A percentile compares a stretch with the other conserved stretches of the same genome.
Conservation (phyloP, 169 alveolate species). For the Plasmodium fragile region DNA sequence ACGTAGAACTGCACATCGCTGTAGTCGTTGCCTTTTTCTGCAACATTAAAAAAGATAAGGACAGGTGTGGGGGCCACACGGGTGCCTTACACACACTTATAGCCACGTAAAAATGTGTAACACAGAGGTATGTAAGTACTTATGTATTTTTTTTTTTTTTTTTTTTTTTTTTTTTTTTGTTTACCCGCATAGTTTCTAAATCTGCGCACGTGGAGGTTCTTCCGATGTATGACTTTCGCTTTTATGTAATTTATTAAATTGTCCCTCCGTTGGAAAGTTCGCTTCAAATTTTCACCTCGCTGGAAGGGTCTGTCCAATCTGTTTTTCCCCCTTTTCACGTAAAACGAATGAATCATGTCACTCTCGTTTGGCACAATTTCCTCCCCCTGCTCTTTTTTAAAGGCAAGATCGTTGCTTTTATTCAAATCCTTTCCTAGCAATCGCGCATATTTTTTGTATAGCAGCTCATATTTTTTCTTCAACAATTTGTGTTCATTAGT, state of each 20-base stretch:
- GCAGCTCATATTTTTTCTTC: constrained; percentile 33
- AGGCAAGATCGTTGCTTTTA: constrained; percentile 45
- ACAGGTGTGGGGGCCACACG: neutral
- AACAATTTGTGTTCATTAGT: constrained; percentile 48
- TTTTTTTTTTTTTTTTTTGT: neutral
- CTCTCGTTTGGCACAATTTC: neutral
- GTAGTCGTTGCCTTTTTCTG: constrained; percentile 16
- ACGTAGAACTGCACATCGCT: constrained; percentile 55
- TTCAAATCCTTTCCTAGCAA: constrained; percentile 9
- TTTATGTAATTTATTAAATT: constrained; percentile 44
- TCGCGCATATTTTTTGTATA: constrained; percentile 37
- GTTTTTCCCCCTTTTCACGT: constrained; percentile 10
- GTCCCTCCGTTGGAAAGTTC: neutral
- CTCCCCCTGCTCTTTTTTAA: constrained; percentile 22
- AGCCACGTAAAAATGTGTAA: neutral
- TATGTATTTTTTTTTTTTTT: neutral
- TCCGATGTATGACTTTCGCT: constrained; percentile 43
- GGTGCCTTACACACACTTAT: neutral
- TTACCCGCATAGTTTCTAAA: constrained; percentile 46
- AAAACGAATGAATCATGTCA: constrained; percentile 60
- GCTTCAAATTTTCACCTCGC: neutral
- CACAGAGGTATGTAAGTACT: neutral
- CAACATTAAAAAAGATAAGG: neutral
- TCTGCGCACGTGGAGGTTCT: neutral
- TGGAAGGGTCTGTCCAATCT: neutral